Percentiles rank a stretch among this genome's conserved stretches.
phyloP scores from a whole-genome alignment of 108 stramenopile species.

The Aurantiochytrium sp. region DNA sequence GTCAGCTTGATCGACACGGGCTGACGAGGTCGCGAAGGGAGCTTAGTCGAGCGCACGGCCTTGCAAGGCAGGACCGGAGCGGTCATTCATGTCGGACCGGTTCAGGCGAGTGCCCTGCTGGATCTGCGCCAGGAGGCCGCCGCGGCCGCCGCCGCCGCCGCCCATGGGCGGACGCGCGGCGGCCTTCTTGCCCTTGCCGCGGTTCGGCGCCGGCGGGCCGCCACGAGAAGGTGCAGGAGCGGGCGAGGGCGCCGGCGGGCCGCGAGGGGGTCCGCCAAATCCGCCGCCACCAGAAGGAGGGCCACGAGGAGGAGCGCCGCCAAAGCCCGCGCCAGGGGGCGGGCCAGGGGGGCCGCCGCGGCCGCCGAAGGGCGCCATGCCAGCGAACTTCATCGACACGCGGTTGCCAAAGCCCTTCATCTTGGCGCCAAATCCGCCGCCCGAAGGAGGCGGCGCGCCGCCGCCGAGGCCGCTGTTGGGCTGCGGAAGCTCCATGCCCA shows the following conservation, averaged over 20 bases:
- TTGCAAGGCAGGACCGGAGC: background rate
- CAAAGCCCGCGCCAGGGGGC: background rate
- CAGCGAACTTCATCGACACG: background rate
- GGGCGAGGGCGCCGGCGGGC: background rate
- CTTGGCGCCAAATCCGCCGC: background rate
- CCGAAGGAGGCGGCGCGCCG: background rate
- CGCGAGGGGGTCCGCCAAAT: background rate
- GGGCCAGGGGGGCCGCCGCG: background rate
- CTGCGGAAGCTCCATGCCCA: background rate
- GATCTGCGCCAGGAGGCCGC: slow-evolving; percentile 14
- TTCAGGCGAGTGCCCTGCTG: background rate
- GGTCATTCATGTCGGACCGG: background rate
- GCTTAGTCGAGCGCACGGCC: background rate
- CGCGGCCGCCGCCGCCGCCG: background rate
- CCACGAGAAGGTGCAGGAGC: too few species aligned
- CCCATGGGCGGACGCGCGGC: background rate
- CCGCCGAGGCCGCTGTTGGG: background rate
- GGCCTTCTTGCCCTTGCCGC: too few species aligned
- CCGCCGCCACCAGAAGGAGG: too few species aligned
- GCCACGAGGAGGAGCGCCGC: background rate
- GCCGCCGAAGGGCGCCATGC: background rate
- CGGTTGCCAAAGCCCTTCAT: slow-evolving; percentile 10
- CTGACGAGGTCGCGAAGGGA: too few species aligned
- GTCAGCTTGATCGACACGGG: too few species aligned
- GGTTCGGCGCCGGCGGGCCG: too few species aligned